Base-by-base conservation (phyloP, 805 yeast genomes). In the Wickerhamomyces bisporus region DNA sequence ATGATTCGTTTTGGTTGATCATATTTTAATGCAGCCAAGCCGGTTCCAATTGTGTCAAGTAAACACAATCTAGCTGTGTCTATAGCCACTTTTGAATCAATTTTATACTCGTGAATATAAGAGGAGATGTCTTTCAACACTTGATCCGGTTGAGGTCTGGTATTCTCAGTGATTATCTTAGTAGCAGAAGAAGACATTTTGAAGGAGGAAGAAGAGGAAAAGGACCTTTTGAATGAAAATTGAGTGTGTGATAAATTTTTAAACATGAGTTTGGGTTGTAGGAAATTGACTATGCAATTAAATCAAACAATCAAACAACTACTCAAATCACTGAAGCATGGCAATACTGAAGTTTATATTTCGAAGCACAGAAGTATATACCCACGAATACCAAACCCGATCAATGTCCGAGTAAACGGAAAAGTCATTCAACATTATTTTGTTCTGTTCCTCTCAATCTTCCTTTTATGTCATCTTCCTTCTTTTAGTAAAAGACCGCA, bases 21-120 rank as follows among this genome's bases (percentile, higher is more conserved):
- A 57, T 73, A 72, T 55, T 73, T 70, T 46, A 76, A 59, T 2
- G 79, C 80, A 38, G 76, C 81, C 13, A 76, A 61, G 16, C 81
- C 81, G 52, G 81, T 75, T 6, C 82, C 82, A 21, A 76, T 53
- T 4, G 81, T 73, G 48, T 76, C 82, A 26, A 76, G 55, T 30
- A 76, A 57, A 53, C 81, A 77, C 20, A 73, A 60, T 33, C 68
- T 66, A 1, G 81, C 81, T 9, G 82, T 76, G 40, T 72, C 72
- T 35, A 52, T 55, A 6, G 81, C 81, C 24, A 71, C 52, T 14
- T 60, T 53, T 12, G 77, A 70, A 34, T 62, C 67, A 29, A 73
- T 54, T 35, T 65, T 53, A 53, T 64, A 68, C 40, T 58, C 45
- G 54, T 75, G 79, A 18, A 74, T 67, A 49, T 76, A 76, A 30